Evolutionary conservation across 129 eudicot species (phyloP), one percentile per base, ranked within the genome.

Genomic region (Sambucus nigra): DNA sequence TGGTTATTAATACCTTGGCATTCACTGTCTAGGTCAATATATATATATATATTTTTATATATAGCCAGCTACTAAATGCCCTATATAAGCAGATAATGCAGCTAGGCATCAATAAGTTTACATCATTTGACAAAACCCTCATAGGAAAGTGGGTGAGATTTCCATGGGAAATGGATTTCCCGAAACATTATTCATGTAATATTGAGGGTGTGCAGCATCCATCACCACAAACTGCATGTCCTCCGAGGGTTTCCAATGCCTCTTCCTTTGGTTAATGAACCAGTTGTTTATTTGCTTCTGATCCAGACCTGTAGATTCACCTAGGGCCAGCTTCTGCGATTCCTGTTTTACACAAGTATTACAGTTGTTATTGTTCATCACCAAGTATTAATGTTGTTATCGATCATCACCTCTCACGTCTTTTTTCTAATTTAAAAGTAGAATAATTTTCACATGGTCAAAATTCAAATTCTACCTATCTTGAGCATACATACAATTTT

Each of bases 171-270:
- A 81, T 32, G 84, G 86, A 42, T 81, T 81, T 20, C 76, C 91
- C 4, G 81, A 59, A 26, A 81, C 69, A 46, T 76, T 76, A 5
- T 86, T 91, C 83, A 81, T 75, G 71, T 77, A 88, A 63, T 83
- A 83, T 55, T 77, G 78, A 21, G 75, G 91, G 71, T 63, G 87
- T 12, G 96, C 66, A 7, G 94, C 86, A 59, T 88, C 96, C 97
- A 88, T 89, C 19, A 89, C 88, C 65, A 89, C 85, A 53, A 81
- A 89, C 53, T 84, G 97, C 93, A 89, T 78, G 65, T 89, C 97
- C 62, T 84, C 94, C 0, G 94, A 80, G 1, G 94, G 94, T 71
- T 84, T 84, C 94, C 94, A 84, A 47, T 84, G 94, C 20, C 94
- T 61, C 50, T 84, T 84, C 64, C 94, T 74, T 63, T 84, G 94